phyloP scores from a whole-genome alignment of 1,284 basidiomycete genomes.

The Microstroma glucosiphilum region DNA sequence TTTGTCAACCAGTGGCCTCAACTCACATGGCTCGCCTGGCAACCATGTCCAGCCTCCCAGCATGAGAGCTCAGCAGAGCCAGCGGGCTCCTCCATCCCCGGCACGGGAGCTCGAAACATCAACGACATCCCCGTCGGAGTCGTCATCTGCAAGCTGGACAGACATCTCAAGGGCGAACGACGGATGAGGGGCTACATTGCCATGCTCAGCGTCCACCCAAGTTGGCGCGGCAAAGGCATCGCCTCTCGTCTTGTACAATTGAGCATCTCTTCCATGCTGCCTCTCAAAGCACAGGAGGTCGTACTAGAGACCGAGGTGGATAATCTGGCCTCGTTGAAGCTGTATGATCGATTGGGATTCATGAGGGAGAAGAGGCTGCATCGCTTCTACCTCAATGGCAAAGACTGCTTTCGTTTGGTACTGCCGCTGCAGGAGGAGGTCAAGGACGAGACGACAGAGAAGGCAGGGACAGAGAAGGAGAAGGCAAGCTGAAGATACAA shows the following conservation, averaged over 20 bases:
- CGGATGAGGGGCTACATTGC: conserved; percentile 86
- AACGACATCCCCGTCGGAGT: conserved; percentile 58
- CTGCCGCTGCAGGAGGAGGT: conserved; percentile 24
- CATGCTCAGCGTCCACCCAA: conserved; percentile 62
- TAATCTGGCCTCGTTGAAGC: conserved; percentile 73
- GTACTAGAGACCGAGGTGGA: conserved; percentile 96
- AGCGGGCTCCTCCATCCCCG: not conserved
- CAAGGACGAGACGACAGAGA: not conserved
- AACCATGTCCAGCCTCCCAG: not conserved
- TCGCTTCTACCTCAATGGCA: conserved; percentile 86
- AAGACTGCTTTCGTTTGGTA: conserved; percentile 42
- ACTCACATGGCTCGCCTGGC: conserved; percentile 72
- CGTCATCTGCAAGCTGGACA: conserved; percentile 90
- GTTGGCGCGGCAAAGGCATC: conserved; percentile 62
- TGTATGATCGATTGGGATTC: conserved; percentile 90
- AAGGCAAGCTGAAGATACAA: no score
- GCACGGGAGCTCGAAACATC: not conserved
- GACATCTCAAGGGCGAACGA: conserved; percentile 59
- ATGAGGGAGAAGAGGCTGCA: conserved; percentile 88
- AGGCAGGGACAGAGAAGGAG: no score
- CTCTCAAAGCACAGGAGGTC: conserved; percentile 52
- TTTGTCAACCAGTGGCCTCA: conserved; percentile 86
- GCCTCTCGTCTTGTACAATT: conserved; percentile 57
- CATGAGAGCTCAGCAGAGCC: not conserved
- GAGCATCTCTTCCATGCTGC: conserved; percentile 12